phyloP scores from a whole-genome alignment of 768 basidiomycete genomes.

The Baorangia bicolor region DNA sequence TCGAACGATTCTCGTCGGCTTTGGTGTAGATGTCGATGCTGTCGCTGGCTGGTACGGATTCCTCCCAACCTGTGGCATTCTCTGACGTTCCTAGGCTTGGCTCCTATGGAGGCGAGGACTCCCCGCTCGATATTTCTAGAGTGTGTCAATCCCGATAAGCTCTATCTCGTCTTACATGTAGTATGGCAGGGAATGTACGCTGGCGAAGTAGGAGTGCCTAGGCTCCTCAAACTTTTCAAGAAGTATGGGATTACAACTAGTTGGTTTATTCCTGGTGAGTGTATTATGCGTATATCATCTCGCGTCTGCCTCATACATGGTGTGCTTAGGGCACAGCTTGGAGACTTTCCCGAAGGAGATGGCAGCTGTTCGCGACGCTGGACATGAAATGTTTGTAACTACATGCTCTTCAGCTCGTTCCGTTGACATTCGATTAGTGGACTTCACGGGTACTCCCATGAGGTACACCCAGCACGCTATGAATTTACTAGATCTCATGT shows the following conservation, averaged over 20 bases:
- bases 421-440: constrained; percentile 39
- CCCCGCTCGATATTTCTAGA: constrained; percentile 64
- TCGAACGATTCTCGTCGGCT: constrained; percentile 55
- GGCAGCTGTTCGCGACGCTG: constrained; percentile 67
- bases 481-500: not conserved
- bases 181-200: constrained; percentile 59
- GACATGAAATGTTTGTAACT: constrained; percentile 60
- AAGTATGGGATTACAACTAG: constrained; percentile 69
- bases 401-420: not conserved
- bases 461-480: constrained; percentile 33
- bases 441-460: constrained; percentile 71
- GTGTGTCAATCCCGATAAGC: constrained; percentile 26
- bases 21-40: constrained; percentile 76
- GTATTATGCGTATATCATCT: not conserved
- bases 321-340: constrained; percentile 57
- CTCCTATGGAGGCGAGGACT: constrained; percentile 75
- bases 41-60: constrained; percentile 63
- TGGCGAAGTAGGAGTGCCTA: constrained; percentile 69
- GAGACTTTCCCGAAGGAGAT: constrained; percentile 74
- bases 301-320: not conserved
- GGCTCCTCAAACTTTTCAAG: constrained; percentile 67
- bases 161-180: not conserved
- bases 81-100: constrained; percentile 48
- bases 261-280: constrained; percentile 72
- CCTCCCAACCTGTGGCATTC: not conserved